Conservation (phyloP, 1,284 basidiomycete genomes). For the Schizophyllum amplum region DNA sequence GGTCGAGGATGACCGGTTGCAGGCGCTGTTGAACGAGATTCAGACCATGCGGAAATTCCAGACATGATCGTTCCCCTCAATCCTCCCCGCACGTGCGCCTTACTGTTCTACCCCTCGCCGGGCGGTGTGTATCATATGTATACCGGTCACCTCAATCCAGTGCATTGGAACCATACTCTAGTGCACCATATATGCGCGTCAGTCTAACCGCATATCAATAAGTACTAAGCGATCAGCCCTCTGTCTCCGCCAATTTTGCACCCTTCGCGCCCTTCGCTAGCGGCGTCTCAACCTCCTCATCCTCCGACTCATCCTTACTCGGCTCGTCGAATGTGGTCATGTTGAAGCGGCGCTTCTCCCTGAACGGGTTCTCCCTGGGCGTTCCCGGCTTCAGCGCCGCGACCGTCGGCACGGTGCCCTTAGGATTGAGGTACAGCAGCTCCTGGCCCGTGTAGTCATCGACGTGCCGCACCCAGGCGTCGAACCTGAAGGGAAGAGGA, state of each 20-base stretch:
- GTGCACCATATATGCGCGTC: too few species aligned
- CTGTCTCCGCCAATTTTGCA: background rate
- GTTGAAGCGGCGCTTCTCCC: background rate
- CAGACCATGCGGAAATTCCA: conserved; percentile 88
- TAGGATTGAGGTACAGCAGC: conserved; percentile 60
- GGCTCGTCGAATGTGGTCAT: background rate
- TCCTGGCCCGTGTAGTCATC: conserved; percentile 67
- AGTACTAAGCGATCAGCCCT: background rate
- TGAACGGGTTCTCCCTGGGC: conserved; percentile 41
- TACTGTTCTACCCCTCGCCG: background rate
- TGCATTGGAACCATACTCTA: background rate
- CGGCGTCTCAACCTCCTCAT: background rate
- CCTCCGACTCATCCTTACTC: background rate
- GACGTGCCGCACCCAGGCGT: conserved; percentile 64
- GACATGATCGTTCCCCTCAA: background rate
- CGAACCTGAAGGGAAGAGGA: conserved; percentile 48
- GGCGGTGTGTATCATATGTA: background rate
- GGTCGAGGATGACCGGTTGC: conserved; percentile 80
- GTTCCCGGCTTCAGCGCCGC: conserved; percentile 58
- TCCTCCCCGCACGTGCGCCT: background rate
- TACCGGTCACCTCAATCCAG: background rate
- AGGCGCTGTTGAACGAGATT: conserved; percentile 77
- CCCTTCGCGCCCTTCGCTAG: background rate
- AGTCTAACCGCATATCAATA: too few species aligned
- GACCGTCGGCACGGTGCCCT: conserved; percentile 60